These are phyloP conservation scores for Scedosporium boydii DNA, from an alignment of 2,329 filamentous ascomycete species.

Conservation along the genomic window DNA sequence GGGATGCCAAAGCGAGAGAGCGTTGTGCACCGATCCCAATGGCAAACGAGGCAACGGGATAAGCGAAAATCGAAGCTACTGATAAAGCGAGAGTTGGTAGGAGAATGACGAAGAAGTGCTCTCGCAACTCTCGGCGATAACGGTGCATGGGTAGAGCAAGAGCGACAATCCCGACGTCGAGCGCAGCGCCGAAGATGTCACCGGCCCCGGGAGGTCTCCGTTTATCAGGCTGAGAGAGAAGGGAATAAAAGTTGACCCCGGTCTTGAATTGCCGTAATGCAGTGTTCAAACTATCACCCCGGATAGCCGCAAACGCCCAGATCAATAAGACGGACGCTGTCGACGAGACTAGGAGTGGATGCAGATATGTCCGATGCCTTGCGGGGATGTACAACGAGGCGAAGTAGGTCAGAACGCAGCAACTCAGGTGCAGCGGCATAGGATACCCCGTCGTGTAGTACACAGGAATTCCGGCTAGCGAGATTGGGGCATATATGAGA, in stretches of 20 bases:
- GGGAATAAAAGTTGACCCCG: conserved; percentile 38
- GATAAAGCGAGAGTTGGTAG: conserved; percentile 42
- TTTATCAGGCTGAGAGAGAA: conserved; percentile 30
- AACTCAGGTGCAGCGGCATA: conserved; percentile 34
- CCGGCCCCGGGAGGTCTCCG: conserved; percentile 39
- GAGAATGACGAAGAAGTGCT: conserved; percentile 44
- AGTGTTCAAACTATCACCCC: conserved; percentile 27
- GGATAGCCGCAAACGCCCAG: conserved; percentile 40
- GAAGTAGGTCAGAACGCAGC: conserved; percentile 44
- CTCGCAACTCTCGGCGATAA: conserved; percentile 44
- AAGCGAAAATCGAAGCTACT: conserved; percentile 44
- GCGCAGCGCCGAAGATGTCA: conserved; percentile 42
- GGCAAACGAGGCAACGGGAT: conserved; percentile 43
- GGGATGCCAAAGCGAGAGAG: conserved; percentile 44
- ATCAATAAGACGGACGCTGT: conserved; percentile 40
- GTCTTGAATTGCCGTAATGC: conserved; percentile 40
- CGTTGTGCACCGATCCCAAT: conserved; percentile 44
- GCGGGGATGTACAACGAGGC: conserved; percentile 37
- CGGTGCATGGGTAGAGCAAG: conserved; percentile 53
- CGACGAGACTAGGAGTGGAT: conserved; percentile 49
- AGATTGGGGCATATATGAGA: conserved; percentile 31
- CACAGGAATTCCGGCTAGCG: conserved; percentile 43
- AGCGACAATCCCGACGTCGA: conserved; percentile 50
- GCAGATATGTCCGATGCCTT: conserved; percentile 40
- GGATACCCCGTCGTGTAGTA: conserved; percentile 44